Evolutionary conservation across 441 rosid species (phyloP).

Genomic region (Syzygium syzygioides): DNA sequence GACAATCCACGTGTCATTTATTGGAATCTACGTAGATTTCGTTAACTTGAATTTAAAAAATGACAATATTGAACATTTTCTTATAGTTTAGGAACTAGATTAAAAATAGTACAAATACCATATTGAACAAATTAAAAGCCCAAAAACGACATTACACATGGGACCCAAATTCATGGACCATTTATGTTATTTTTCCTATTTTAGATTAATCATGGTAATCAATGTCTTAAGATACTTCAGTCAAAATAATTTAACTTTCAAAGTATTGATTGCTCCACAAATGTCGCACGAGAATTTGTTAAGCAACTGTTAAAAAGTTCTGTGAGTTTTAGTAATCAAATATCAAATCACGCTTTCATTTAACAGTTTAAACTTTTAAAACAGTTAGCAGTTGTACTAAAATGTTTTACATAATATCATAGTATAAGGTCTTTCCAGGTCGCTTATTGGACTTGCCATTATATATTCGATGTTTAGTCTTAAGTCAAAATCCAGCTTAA

Average conservation of each 20-base stretch:
- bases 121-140: not conserved
- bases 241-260: not conserved
- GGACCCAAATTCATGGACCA: not conserved
- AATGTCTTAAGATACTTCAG: not conserved
- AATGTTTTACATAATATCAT: not conserved
- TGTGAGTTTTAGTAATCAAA: not conserved
- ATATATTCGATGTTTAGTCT: not conserved
- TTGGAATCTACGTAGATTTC: too few relatives aligned
- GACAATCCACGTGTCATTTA: too few relatives aligned
- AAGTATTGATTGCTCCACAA: not conserved
- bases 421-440: not conserved
- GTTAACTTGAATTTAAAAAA: too few relatives aligned
- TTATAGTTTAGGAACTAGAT: too few relatives aligned
- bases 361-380: not conserved
- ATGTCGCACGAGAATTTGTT: not conserved
- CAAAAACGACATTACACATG: not conserved
- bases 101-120: not conserved
- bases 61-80: too few relatives aligned
- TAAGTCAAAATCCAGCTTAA: not conserved
- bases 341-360: not conserved
- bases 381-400: rapidly evolving
- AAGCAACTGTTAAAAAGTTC: not conserved
- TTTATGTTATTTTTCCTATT: not conserved
- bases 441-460: not conserved
- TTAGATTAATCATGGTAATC: not conserved